phyloP scores from a whole-genome alignment of 331 rosid genomes.

The Rhamnella rubrinervis region DNA sequence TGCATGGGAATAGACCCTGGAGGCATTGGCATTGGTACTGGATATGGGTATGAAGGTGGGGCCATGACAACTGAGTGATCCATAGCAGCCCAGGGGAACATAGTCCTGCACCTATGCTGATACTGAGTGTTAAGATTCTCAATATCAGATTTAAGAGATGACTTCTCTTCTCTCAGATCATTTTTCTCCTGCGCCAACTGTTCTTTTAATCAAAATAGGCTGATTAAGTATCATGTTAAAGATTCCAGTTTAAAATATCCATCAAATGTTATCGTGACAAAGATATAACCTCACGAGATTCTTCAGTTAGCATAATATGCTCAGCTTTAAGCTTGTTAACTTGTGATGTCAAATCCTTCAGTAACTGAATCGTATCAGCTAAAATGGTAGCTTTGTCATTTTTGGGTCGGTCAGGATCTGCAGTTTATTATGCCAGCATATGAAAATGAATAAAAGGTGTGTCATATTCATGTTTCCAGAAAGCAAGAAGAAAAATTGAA shows the following conservation, averaged over 20 bases:
- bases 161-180: slow-evolving; percentile 51
- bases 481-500: neutral
- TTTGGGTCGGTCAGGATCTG: slow-evolving; percentile 93
- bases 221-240: slow-evolving; percentile 16
- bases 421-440: slow-evolving; percentile 26
- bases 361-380: slow-evolving; percentile 72
- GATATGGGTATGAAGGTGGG: slow-evolving; percentile 47
- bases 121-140: slow-evolving; percentile 42
- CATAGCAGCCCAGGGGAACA: slow-evolving; percentile 44
- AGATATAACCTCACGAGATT: slow-evolving; percentile 73
- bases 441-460: neutral
- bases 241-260: neutral
- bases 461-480: neutral
- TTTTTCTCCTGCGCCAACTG: slow-evolving; percentile 52
- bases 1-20: slow-evolving; percentile 42
- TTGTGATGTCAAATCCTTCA: slow-evolving; percentile 83
- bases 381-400: slow-evolving; percentile 88
- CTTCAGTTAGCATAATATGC: slow-evolving; percentile 59
- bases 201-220: slow-evolving; percentile 20
- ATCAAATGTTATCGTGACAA: slow-evolving; percentile 6
- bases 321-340: slow-evolving; percentile 75
- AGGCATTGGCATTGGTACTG: slow-evolving; percentile 43
- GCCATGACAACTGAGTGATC: slow-evolving; percentile 45
- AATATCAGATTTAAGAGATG: slow-evolving; percentile 39
- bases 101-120: slow-evolving; percentile 36